phyloP scores from a whole-genome alignment of 768 basidiomycete species.

The Ephemerocybe angulata region DNA sequence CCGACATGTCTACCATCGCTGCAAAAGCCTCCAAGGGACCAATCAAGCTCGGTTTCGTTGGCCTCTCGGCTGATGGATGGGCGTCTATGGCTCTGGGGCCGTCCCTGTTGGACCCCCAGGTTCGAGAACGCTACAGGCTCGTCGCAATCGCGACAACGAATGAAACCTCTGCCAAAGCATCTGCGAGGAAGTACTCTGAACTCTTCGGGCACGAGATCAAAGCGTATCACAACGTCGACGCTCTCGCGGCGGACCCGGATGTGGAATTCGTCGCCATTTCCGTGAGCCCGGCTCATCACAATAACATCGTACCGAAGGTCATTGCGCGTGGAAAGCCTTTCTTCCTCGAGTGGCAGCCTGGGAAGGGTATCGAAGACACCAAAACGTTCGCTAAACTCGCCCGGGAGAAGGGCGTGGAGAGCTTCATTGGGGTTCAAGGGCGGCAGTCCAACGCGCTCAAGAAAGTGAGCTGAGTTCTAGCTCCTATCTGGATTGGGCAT shows the following conservation, averaged over 20 bases:
- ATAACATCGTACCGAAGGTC: conserved; percentile 22
- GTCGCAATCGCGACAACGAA: conserved; percentile 30
- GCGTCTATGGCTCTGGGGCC: conserved; percentile 21
- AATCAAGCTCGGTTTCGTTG: conserved; percentile 26
- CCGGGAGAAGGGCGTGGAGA: conserved; percentile 21
- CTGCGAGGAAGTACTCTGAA: conserved; percentile 26
- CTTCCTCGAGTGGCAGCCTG: conserved; percentile 39
- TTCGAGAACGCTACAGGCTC: conserved; percentile 20
- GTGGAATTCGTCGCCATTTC: conserved; percentile 34
- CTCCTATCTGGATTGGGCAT: no score
- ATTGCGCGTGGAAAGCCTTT: conserved; percentile 34
- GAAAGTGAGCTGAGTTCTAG: no score
- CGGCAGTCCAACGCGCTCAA: conserved; percentile 20
- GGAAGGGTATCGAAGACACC: conserved; percentile 26
- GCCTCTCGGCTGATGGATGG: conserved; percentile 28
- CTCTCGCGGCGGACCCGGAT: conserved; percentile 25
- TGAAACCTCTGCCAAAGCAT: conserved; percentile 22
- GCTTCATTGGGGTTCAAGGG: conserved; percentile 30
- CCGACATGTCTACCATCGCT: no score
- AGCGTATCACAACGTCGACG: conserved; percentile 21
- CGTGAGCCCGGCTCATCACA: conserved; percentile 28
- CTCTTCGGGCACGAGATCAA: conserved; percentile 22
- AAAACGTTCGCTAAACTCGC: conserved; percentile 28
- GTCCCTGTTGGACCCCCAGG: conserved; percentile 12
- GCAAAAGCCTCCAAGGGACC: background rate